Evolutionary conservation across 257 asterid species (phyloP).

Genomic region (Primulina eburnea): DNA sequence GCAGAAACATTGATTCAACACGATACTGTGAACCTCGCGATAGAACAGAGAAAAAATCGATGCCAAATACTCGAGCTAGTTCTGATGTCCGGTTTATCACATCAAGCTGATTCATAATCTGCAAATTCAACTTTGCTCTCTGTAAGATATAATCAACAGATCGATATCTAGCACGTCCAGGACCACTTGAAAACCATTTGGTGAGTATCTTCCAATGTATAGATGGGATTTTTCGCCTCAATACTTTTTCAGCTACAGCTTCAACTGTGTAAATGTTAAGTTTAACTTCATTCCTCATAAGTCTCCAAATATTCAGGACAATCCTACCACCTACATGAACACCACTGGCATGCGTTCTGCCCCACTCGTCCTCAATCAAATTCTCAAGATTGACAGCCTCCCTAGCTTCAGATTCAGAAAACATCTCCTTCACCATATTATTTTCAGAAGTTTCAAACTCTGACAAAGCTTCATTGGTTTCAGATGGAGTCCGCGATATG

Average conservation of each 20-base stretch:
- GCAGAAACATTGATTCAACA: constrained; percentile 90
- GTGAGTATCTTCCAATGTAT: constrained; percentile 69
- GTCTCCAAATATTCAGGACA: constrained; percentile 90
- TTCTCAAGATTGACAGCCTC: constrained; percentile 47
- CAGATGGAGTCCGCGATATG: constrained; percentile 73
- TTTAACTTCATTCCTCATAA: constrained; percentile 90
- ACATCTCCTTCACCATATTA: constrained; percentile 37
- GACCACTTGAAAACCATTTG: constrained; percentile 89
- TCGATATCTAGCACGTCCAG: constrained; percentile 73
- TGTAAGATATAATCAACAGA: constrained; percentile 63
- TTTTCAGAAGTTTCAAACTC: constrained; percentile 35
- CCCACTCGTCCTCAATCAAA: constrained; percentile 94
- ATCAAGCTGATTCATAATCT: constrained; percentile 83
- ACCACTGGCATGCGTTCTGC: constrained; percentile 97
- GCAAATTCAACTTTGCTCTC: constrained; percentile 78
- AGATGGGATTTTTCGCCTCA: constrained; percentile 73
- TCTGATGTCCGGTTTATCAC: constrained; percentile 93
- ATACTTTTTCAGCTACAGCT: constrained; percentile 84
- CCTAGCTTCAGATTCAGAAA: constrained; percentile 38
- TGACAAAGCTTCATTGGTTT: constrained; percentile 38
- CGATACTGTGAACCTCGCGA: constrained; percentile 98
- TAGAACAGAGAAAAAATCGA: constrained; percentile 89
- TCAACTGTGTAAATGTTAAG: constrained; percentile 79
- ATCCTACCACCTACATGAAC: constrained; percentile 93
- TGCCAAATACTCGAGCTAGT: constrained; percentile 97